Conservation (phyloP, 805 yeast species). For the Wickerhamiella australiensis region DNA sequence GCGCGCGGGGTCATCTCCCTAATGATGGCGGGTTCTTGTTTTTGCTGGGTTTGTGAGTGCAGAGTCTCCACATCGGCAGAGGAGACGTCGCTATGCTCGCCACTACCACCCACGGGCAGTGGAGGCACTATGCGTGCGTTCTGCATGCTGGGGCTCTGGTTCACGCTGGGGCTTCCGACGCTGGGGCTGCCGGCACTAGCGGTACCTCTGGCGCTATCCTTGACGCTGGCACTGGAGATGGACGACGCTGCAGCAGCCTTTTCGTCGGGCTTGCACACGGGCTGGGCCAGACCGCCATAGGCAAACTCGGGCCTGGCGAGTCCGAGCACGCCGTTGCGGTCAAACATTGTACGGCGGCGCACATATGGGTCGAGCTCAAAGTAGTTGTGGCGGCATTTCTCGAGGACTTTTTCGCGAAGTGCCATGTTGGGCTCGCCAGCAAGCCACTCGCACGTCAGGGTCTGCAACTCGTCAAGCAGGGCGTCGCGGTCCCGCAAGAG, state of each 20-base stretch:
- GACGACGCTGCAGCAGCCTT: neutral
- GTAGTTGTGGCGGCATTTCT: slow-evolving; percentile 50
- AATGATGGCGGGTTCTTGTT: neutral
- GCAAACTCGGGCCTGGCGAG: slow-evolving; percentile 21
- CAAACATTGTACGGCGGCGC: slow-evolving; percentile 68
- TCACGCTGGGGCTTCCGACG: neutral
- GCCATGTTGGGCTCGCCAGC: slow-evolving; percentile 42
- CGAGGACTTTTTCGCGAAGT: slow-evolving; percentile 34
- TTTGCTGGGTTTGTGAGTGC: neutral
- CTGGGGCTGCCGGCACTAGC: no score
- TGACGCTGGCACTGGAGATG: neutral
- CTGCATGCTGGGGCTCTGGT: neutral
- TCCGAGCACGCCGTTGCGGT: slow-evolving; percentile 58
- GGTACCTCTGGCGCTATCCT: no score
- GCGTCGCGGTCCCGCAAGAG: slow-evolving; percentile 43
- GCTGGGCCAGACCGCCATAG: slow-evolving; percentile 21
- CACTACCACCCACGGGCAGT: neutral
- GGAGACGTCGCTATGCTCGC: neutral
- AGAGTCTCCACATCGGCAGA: neutral
- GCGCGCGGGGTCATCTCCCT: neutral
- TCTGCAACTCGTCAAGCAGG: slow-evolving; percentile 43
- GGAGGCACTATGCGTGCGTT: neutral
- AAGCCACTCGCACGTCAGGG: slow-evolving; percentile 71
- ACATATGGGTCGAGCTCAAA: slow-evolving; percentile 64
- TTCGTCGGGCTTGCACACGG: slow-evolving; percentile 4